phyloP scores from a whole-genome alignment of 495 filamentous ascomycete species.

The Eremomyces bilateralis region DNA sequence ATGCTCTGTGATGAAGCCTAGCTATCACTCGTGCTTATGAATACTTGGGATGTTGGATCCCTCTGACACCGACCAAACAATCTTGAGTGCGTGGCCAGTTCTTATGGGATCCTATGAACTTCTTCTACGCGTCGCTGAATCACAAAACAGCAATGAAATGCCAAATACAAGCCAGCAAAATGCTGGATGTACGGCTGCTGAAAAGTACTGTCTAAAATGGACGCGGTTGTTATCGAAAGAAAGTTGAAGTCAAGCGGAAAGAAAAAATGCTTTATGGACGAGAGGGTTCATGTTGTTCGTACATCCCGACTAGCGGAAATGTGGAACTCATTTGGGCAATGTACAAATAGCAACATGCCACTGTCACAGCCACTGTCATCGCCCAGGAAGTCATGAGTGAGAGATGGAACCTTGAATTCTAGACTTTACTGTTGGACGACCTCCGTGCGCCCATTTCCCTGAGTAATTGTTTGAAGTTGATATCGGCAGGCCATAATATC shows the following conservation, averaged over 20 bases:
- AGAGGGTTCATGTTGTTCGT: neutral
- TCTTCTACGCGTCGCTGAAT: slow-evolving; percentile 66
- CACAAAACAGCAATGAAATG: slow-evolving; percentile 46
- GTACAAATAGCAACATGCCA: neutral
- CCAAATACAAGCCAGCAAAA: neutral
- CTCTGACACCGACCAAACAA: slow-evolving; percentile 87
- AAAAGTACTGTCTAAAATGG: slow-evolving; percentile 38
- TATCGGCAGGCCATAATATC: neutral
- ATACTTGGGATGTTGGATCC: slow-evolving; percentile 38
- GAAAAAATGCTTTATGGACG: neutral
- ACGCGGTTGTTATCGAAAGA: slow-evolving; percentile 2
- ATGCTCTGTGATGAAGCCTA: no score
- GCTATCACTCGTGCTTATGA: no score
- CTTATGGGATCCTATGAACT: slow-evolving; percentile 53
- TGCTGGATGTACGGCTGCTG: slow-evolving; percentile 35
- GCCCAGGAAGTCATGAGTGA: no score
- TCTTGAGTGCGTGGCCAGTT: slow-evolving; percentile 58
- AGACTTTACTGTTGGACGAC: neutral
- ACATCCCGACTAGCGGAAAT: neutral
- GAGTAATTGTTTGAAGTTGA: neutral
- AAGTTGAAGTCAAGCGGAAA: neutral
- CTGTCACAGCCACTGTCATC: no score
- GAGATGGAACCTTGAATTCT: no score
- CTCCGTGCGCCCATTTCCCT: neutral
- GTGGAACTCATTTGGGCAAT: neutral